Conservation (phyloP, 768 basidiomycete species). For the Plicaturopsis crispa region DNA sequence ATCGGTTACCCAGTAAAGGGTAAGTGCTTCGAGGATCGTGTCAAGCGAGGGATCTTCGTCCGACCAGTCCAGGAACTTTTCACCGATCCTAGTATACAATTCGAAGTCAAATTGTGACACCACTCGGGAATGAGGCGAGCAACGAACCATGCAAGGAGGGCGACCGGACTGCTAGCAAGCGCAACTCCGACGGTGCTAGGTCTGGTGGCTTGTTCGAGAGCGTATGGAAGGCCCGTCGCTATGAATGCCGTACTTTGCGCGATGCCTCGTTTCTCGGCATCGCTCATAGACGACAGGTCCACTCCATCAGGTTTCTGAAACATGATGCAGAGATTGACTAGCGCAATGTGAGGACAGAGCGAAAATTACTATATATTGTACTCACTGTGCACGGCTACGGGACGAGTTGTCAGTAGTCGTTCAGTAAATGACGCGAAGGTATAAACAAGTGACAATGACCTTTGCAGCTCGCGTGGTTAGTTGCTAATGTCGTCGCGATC, state of each 20-base stretch:
- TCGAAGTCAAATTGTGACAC: too few species aligned
- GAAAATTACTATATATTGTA: too few species aligned
- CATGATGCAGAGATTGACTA: not conserved
- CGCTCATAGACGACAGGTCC: too few species aligned
- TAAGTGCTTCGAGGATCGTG: slow-evolving; percentile 14
- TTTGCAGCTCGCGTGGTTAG: slow-evolving; percentile 12
- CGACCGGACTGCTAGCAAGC: slow-evolving; percentile 14
- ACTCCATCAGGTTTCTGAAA: too few species aligned
- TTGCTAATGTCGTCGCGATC: slow-evolving; percentile 11
- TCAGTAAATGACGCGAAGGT: too few species aligned
- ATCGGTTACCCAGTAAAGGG: slow-evolving; percentile 19
- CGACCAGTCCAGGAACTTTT: slow-evolving; percentile 21
- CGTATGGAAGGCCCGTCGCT: slow-evolving; percentile 8
- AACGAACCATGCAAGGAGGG: slow-evolving; percentile 19
- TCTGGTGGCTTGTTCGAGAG: slow-evolving; percentile 16
- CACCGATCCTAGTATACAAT: slow-evolving; percentile 19
- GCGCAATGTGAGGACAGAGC: too few species aligned
- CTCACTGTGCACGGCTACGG: too few species aligned
- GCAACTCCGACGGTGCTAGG: slow-evolving; percentile 16
- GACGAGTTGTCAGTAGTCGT: too few species aligned
- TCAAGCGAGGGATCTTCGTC: slow-evolving; percentile 13
- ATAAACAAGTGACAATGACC: slow-evolving; percentile 14
- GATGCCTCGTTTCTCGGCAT: too few species aligned
- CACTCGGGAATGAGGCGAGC: not conserved
- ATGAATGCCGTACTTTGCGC: slow-evolving; percentile 5